Evolutionary conservation across 2,329 filamentous ascomycete species (phyloP).

Genomic region (Trichoderma semiorbis): DNA sequence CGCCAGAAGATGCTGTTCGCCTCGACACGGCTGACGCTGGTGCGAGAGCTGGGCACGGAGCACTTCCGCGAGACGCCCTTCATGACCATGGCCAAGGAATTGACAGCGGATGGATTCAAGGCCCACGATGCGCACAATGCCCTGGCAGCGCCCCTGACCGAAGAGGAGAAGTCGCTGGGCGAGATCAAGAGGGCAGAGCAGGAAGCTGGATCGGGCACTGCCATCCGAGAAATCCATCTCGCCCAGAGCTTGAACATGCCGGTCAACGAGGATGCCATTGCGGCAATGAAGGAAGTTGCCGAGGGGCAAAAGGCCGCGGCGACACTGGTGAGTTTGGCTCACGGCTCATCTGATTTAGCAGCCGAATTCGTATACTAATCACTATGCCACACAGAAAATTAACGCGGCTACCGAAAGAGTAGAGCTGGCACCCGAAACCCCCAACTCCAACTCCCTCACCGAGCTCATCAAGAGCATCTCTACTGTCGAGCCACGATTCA

Average conservation of each 20-base stretch:
- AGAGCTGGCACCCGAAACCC: slow-evolving; percentile 56
- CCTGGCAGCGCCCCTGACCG: slow-evolving; percentile 68
- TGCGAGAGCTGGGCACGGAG: slow-evolving; percentile 73
- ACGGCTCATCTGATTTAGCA: neutral
- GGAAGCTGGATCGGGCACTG: slow-evolving; percentile 67
- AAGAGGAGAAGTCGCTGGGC: slow-evolving; percentile 69
- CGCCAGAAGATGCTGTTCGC: slow-evolving; percentile 87
- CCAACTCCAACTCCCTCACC: slow-evolving; percentile 51
- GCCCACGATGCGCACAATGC: slow-evolving; percentile 66
- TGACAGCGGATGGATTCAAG: slow-evolving; percentile 66
- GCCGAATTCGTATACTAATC: neutral
- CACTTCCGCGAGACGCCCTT: slow-evolving; percentile 76
- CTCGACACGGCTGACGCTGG: slow-evolving; percentile 69
- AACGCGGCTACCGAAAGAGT: slow-evolving; percentile 67
- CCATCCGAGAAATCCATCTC: slow-evolving; percentile 54
- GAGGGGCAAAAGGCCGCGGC: slow-evolving; percentile 52
- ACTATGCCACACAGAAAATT: slow-evolving; percentile 55
- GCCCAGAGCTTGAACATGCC: slow-evolving; percentile 57
- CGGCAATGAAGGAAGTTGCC: slow-evolving; percentile 58
- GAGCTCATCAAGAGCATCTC: slow-evolving; percentile 62
- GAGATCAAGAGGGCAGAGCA: slow-evolving; percentile 74
- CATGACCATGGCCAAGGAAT: slow-evolving; percentile 64
- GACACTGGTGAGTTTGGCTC: slow-evolving; percentile 56
- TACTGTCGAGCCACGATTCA: slow-evolving; percentile 67
- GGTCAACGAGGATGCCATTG: slow-evolving; percentile 59